Conservation (phyloP, 768 basidiomycete species). For the Amylocystis lapponica region DNA sequence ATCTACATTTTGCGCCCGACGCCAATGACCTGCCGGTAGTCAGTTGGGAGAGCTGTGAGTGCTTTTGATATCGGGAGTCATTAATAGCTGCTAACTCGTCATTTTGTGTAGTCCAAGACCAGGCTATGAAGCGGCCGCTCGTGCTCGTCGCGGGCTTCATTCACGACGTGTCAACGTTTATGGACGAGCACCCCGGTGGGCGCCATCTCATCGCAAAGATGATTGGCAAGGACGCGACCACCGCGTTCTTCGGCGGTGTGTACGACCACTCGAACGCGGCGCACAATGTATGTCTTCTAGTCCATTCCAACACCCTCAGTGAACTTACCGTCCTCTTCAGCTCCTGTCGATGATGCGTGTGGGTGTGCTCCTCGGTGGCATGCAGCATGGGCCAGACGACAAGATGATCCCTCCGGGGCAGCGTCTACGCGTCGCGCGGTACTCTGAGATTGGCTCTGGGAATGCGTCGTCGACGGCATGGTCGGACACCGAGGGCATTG, state of each 20-base stretch:
- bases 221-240: constrained; percentile 88
- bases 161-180: constrained; percentile 80
- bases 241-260: constrained; percentile 91
- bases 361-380: constrained; percentile 48
- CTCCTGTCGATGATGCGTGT: constrained; percentile 58
- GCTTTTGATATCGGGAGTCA: background rate
- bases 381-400: constrained; percentile 46
- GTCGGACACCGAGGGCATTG: constrained; percentile 29
- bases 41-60: constrained; percentile 81
- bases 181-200: constrained; percentile 91
- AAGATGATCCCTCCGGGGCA: constrained; percentile 44
- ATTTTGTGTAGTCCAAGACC: constrained; percentile 62
- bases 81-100: background rate
- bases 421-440: constrained; percentile 37
- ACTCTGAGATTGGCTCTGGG: constrained; percentile 28
- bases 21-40: constrained; percentile 74
- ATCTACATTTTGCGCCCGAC: constrained; percentile 73
- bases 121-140: constrained; percentile 71
- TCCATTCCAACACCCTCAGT: background rate
- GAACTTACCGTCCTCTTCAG: constrained; percentile 14
- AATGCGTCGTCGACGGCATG: constrained; percentile 28
- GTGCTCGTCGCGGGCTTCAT: constrained; percentile 90
- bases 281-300: constrained; percentile 54
- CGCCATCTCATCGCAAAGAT: constrained; percentile 76
- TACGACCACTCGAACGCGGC: constrained; percentile 88